These are phyloP conservation scores for Oryza brachyantha DNA, from an alignment of 176 grass and related monocot species.

Conservation along the genomic window DNA sequence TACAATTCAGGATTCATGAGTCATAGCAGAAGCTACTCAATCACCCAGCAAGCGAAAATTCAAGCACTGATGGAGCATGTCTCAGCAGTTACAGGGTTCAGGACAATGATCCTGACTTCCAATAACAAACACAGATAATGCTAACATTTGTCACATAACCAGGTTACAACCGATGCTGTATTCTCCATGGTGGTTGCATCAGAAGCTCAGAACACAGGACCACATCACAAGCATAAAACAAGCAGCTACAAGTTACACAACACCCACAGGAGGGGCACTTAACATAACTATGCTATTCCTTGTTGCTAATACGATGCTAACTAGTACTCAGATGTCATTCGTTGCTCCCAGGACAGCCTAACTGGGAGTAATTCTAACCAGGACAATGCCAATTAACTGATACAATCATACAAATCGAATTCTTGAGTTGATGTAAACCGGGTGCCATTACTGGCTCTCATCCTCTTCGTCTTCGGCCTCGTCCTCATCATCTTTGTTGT, in stretches of 20 bases:
- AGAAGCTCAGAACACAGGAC: not conserved
- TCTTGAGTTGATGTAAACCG: not conserved
- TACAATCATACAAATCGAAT: not conserved
- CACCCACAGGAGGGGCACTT: constrained; percentile 10
- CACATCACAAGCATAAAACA: constrained; percentile 13
- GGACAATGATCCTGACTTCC: not conserved
- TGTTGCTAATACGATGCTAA: constrained; percentile 1
- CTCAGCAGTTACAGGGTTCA: not conserved
- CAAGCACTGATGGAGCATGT: not conserved
- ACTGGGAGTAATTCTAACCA: constrained; percentile 16
- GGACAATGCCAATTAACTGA: not conserved
- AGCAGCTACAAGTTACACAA: constrained; percentile 31
- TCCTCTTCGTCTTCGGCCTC: constrained; percentile 42
- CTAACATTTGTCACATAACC: not conserved
- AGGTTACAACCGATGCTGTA: not conserved
- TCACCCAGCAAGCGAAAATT: not conserved
- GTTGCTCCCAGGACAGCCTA: not conserved
- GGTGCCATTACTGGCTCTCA: constrained; percentile 39
- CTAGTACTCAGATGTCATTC: constrained; percentile 12
- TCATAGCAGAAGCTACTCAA: not conserved
- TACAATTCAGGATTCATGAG: not conserved
- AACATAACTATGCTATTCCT: not conserved
- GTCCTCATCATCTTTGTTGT: constrained; percentile 41
- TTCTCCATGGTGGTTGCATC: constrained; percentile 1
- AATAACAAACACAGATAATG: not conserved